Percentiles rank a stretch among this genome's conserved stretches.
phyloP scores from a whole-genome alignment of 2,329 filamentous ascomycete genomes.

The Beauveria sp. region DNA sequence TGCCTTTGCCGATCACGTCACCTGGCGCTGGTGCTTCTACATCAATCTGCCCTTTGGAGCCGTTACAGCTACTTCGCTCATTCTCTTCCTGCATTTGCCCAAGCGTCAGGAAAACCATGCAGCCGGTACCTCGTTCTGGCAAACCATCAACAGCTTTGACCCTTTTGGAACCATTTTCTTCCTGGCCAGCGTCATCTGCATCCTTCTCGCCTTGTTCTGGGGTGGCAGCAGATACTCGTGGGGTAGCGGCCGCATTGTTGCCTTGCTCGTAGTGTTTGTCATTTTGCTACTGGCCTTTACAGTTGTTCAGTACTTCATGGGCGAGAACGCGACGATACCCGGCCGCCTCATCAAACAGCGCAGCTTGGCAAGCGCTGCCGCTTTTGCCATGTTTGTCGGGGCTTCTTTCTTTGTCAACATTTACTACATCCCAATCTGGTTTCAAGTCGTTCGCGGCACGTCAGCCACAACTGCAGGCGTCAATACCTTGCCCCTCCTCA shows the following conservation, averaged over 20 bases:
- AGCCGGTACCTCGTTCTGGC: no score
- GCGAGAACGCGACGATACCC: constrained; percentile 29
- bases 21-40: constrained; percentile 18
- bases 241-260: constrained; percentile 28
- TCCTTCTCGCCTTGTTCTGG: constrained; percentile 38
- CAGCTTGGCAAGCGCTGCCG: constrained; percentile 59
- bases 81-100: constrained; percentile 18
- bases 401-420: constrained; percentile 20
- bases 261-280: constrained; percentile 30
- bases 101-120: background rate
- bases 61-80: constrained; percentile 13
- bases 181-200: constrained; percentile 23
- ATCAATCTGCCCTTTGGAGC: constrained; percentile 22
- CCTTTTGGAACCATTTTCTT: constrained; percentile 1
- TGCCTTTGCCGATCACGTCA: background rate
- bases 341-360: constrained; percentile 66
- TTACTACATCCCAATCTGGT: constrained; percentile 34
- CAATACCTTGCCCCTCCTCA: background rate
- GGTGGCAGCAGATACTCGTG: constrained; percentile 24
- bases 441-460: constrained; percentile 31
- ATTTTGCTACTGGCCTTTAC: constrained; percentile 33
- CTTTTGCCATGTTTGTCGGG: constrained; percentile 22
- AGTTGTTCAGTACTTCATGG: constrained; percentile 23
- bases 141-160: background rate
- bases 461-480: constrained; percentile 13